Percentiles rank a stretch among this genome's conserved stretches.
Evolutionary conservation across 306 rosid genomes (phyloP).

Genomic region (Cucurbita pepo): DNA sequence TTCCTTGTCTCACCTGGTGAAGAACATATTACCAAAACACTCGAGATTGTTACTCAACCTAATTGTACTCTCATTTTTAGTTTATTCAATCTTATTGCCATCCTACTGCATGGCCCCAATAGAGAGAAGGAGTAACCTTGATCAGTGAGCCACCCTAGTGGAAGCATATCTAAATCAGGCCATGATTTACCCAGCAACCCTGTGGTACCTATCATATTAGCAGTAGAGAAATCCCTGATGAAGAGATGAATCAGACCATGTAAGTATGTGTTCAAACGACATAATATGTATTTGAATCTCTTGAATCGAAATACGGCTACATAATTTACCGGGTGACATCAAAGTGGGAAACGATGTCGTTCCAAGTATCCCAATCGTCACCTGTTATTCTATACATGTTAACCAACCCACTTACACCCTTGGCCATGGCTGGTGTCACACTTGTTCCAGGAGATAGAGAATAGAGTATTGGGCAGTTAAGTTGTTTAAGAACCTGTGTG

Average conservation of each 20-base stretch:
- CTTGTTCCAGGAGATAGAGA: constrained; percentile 83
- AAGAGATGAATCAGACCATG: constrained; percentile 7
- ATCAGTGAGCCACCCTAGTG: constrained; percentile 85
- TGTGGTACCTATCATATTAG: constrained; percentile 62
- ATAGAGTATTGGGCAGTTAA: constrained; percentile 51
- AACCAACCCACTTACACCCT: constrained; percentile 46
- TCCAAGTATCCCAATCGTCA: constrained; percentile 92
- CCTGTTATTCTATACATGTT: constrained; percentile 91
- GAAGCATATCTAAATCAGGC: constrained; percentile 99
- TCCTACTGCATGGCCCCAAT: background rate
- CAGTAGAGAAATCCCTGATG: constrained; percentile 52
- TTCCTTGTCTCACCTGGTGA: background rate
- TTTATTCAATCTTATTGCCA: background rate
- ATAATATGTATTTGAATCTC: background rate
- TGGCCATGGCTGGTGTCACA: constrained; percentile 69
- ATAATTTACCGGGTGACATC: constrained; percentile 52
- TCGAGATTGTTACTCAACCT: background rate
- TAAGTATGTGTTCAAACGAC: background rate
- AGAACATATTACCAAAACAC: background rate
- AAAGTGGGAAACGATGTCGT: constrained; percentile 54
- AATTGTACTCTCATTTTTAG: background rate
- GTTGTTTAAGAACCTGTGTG: constrained; percentile 50
- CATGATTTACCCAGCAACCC: constrained; percentile 84
- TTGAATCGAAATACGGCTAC: background rate
- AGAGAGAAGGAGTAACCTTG: constrained; percentile 26